Evolutionary conservation across 2,329 filamentous ascomycete genomes (phyloP), one percentile per base, ranked within the genome.

Genomic region (Pseudogymnoascus sp.): DNA sequence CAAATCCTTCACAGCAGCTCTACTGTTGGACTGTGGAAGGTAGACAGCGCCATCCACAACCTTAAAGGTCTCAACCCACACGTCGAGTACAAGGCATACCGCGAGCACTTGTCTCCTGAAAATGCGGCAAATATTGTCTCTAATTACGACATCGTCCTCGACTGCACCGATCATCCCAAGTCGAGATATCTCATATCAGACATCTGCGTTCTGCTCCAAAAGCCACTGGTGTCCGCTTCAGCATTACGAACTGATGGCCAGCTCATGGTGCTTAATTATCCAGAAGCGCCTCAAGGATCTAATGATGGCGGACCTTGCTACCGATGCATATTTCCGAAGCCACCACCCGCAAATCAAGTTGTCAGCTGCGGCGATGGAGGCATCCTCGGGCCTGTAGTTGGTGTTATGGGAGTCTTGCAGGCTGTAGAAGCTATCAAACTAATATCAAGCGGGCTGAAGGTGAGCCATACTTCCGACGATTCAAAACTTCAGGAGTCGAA

Each of bases 131-230:
- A 78, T 0, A 85, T 91, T 40, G 83, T 96, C 62, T 75, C 78
- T 0, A 69, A 78, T 3, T 97, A 96, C 71, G 90, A 96, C 69
- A 68, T 97, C 0, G 85, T 97, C 1, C 84, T 99, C 10, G 94
- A 99, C 74, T 99, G 94, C 73, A 97, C 93, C 8, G 94, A 99
- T 74, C 92, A 93, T 66, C 93, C 94, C 0, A 88, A 90, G 1
- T 90, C 91, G 0, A 89, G 94, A 45, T 97, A 99, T 73, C 82
- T 97, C 52, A 90, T 97, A 66, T 96, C 91, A 0, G 94, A 99
- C 72, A 84, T 89, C 13, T 95, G 91, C 68, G 88, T 97, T 8
- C 78, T 96, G 3, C 79, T 92, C 0, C 77, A 81, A 2, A 94
- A 91, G 70, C 86, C 90, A 0, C 82, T 99, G 13, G 84, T 97